Evolutionary conservation across 2,329 filamentous ascomycete species (phyloP), one percentile per base, ranked within the genome.

Genomic region (Cryphonectria parasitica): DNA sequence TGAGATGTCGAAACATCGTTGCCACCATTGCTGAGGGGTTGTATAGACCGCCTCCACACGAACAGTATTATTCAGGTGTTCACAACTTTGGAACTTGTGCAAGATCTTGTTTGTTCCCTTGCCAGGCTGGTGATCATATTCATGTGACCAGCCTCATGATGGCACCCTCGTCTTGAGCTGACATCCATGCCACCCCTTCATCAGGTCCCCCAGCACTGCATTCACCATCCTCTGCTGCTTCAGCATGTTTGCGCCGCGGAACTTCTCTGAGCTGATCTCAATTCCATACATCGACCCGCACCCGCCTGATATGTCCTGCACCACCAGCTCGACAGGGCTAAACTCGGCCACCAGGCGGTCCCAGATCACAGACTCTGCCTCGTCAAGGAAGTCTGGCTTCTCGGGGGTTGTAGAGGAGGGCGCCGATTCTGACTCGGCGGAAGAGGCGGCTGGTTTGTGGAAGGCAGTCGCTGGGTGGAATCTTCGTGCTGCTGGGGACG

Each of bases 231-330:
- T 86, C 81, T 96, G 93, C 83, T 96, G 93, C 85, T 93, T 93
- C 72, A 97, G 87, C 79, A 95, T 89, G 65, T 84, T 86, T 75
- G 89, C 79, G 63, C 92, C 93, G 68, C 86, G 85, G 81, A 97
- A 97, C 76, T 85, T 86, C 63, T 89, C 85, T 10, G 91, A 92
- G 64, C 89, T 87, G 74, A 96, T 90, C 76, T 95, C 91, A 74
- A 97, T 91, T 69, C 90, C 91, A 82, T 96, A 96, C 93, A 96
- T 96, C 77, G 90, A 92, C 13, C 93, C 93, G 81, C 93, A 97
- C 41, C 93, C 93, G 71, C 93, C 93, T 34, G 91, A 93, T 66
- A 96, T 89, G 81, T 97, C 93, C 79, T 91, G 90, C 13, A 96
- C 92, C 79, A 89, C 80, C 36, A 90, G 80, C 71, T 85, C 80